These are phyloP conservation scores for Coniella vitis DNA, from an alignment of 2,329 filamentous ascomycete genomes.

Conservation along the genomic window DNA sequence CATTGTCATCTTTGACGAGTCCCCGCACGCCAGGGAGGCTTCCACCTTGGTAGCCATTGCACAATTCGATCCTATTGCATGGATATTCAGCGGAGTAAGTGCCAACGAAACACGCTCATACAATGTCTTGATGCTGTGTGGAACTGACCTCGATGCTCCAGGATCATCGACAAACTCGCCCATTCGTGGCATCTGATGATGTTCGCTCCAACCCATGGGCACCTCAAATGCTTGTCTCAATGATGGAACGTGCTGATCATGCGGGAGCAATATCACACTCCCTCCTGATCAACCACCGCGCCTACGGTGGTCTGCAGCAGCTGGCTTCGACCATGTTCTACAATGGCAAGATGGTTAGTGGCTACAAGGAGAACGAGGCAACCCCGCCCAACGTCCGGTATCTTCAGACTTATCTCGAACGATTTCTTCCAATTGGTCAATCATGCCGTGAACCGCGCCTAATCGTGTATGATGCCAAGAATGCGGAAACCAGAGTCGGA, in stretches of 20 bases:
- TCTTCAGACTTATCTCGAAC: constrained; percentile 18
- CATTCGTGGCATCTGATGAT: constrained; percentile 22
- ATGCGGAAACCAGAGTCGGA: constrained; percentile 18
- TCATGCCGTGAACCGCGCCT: constrained; percentile 28
- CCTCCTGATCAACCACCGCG: constrained; percentile 25
- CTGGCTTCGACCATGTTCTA: constrained; percentile 38
- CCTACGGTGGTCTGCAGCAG: constrained; percentile 26
- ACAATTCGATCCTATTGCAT: constrained; percentile 33
- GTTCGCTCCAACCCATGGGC: constrained; percentile 14
- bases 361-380: constrained; percentile 14
- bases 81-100: constrained; percentile 37
- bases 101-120: constrained; percentile 13
- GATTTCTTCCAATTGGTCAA: constrained; percentile 9
- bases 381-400: constrained; percentile 15
- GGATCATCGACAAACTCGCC: constrained; percentile 22
- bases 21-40: constrained; percentile 38
- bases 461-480: constrained; percentile 20
- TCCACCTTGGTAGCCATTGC: constrained; percentile 39
- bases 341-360: constrained; percentile 29
- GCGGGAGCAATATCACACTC: constrained; percentile 19
- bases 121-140: constrained; percentile 34
- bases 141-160: constrained; percentile 12
- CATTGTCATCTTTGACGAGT: constrained; percentile 78
- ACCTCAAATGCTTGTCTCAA: constrained; percentile 20
- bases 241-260: constrained; percentile 22